Evolutionary conservation across 208 protist genomes (phyloP), one percentile per base, ranked within the genome.

Genomic region (Spongospora subterranea): DNA sequence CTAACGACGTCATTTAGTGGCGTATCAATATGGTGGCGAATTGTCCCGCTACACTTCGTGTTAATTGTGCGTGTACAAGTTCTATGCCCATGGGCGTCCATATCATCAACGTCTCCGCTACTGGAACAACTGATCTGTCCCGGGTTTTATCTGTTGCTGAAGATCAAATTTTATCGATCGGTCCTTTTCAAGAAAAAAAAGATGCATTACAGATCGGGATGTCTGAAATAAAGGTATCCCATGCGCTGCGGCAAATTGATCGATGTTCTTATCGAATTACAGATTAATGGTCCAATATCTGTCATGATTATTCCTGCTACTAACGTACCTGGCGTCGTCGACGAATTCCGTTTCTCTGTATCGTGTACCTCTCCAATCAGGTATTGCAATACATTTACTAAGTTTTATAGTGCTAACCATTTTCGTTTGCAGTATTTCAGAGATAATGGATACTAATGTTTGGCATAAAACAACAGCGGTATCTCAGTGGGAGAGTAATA

Each of bases 291-390:
- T 6, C 71, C 71, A 35, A 45, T 6, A 20, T 82, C 71, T 6
- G 6, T 82, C 6, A 82, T 82, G 71, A 82, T 82, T 20, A 43
- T 82, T 43, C 71, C 71, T 20, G n/a, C 71, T 6, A 82, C 71
- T 35, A 82, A 82, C 35, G 40, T 43, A 20, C 35, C 71, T 43
- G 71, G 71, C n/a, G 71, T 82, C 71, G 6, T 82, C 13, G 71
- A 6, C n/a, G 71, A 82, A 20, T 82, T 82, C 40, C 6, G 17
- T 20, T 40, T 82, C 17, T 82, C 71, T 6, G 71, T 82, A 6
- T 82, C 71, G 35, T 82, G 71, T 43, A 35, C 6, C n/a, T 13
- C 6, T 43, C n/a, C 71, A 6, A 82, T 82, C 71, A 82, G n/a
- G n/a, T n/a, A n/a, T n/a, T n/a, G n/a, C n/a, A n/a, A n/a, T n/a